Percentiles rank a stretch among this genome's conserved stretches.
phyloP scores from a whole-genome alignment of 176 grass and related monocot genomes.

The Guadua angustifolia region DNA sequence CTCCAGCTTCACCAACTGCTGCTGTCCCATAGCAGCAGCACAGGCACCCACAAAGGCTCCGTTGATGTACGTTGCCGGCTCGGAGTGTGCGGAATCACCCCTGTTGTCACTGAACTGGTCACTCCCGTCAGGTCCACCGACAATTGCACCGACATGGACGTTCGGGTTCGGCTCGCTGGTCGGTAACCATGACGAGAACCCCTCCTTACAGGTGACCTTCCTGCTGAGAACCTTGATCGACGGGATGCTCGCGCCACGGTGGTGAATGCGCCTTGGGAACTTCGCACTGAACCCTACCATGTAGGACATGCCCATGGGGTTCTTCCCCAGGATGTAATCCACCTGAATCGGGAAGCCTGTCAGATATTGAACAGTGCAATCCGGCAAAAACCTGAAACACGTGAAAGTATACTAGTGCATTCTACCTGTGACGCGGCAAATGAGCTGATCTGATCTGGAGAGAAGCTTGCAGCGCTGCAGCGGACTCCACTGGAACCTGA shows the following conservation, averaged over 20 bases:
- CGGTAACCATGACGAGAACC: slow-evolving; percentile 46
- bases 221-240: slow-evolving; percentile 52
- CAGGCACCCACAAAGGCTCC: slow-evolving; percentile 63
- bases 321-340: slow-evolving; percentile 64
- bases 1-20: slow-evolving; percentile 7
- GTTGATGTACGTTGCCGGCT: slow-evolving; percentile 64
- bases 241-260: slow-evolving; percentile 54
- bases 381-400: neutral
- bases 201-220: slow-evolving; percentile 57
- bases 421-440: slow-evolving; percentile 60
- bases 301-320: slow-evolving; percentile 54
- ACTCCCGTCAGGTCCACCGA: slow-evolving; percentile 53
- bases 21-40: slow-evolving; percentile 44
- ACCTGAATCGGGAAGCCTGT: slow-evolving; percentile 32
- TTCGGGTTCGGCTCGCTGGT: slow-evolving; percentile 51
- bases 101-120: slow-evolving; percentile 59
- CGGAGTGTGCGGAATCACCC: slow-evolving; percentile 53
- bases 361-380: neutral
- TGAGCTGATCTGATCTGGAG: slow-evolving; percentile 54
- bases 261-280: slow-evolving; percentile 49
- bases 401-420: neutral
- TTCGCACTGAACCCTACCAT: slow-evolving; percentile 48
- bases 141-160: slow-evolving; percentile 49
- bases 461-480: slow-evolving; percentile 57
- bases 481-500: slow-evolving; percentile 4